phyloP scores from a whole-genome alignment of 768 basidiomycete genomes.

The Mycena albidolilacea region DNA sequence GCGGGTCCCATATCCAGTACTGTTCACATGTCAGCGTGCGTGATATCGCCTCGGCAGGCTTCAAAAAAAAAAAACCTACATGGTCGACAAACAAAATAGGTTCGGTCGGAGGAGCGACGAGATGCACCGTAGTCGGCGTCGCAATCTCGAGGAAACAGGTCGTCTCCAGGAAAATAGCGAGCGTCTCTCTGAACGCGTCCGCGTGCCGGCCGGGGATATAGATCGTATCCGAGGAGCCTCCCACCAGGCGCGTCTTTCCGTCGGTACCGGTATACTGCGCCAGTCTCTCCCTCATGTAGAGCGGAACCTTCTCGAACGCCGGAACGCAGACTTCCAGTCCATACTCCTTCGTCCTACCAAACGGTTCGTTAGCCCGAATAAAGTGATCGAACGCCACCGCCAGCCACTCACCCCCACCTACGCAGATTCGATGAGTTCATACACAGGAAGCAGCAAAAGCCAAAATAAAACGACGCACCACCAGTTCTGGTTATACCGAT shows the following conservation, averaged over 20 bases:
- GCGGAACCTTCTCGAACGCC: conserved; percentile 11
- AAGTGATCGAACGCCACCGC: too few species aligned
- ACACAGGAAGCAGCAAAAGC: too few species aligned
- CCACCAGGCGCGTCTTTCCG: not conserved
- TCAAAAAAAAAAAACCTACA: not conserved
- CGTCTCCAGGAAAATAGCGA: conserved; percentile 18
- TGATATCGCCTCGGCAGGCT: not conserved
- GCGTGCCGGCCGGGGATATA: conserved; percentile 13
- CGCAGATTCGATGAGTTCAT: too few species aligned
- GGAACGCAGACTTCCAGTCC: conserved; percentile 5
- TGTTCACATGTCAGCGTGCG: not conserved
- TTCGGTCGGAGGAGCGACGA: conserved; percentile 1
- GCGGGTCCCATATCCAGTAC: conserved; percentile 9
- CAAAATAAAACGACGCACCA: not conserved
- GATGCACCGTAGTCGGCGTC: conserved; percentile 16
- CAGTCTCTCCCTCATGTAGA: not conserved
- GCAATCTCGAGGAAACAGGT: conserved; percentile 16
- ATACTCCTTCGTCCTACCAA: conserved; percentile 4
- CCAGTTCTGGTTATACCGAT: not conserved
- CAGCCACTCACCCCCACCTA: too few species aligned
- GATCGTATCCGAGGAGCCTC: conserved; percentile 14
- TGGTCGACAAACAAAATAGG: conserved; percentile 21
- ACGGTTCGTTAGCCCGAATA: too few species aligned
- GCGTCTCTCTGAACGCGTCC: conserved; percentile 12
- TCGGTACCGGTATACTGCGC: not conserved